Percentiles rank a stretch among this genome's conserved stretches.
These are phyloP conservation scores for Leishmania gerbilli DNA, from an alignment of 208 protist species.

Conservation along the genomic window DNA sequence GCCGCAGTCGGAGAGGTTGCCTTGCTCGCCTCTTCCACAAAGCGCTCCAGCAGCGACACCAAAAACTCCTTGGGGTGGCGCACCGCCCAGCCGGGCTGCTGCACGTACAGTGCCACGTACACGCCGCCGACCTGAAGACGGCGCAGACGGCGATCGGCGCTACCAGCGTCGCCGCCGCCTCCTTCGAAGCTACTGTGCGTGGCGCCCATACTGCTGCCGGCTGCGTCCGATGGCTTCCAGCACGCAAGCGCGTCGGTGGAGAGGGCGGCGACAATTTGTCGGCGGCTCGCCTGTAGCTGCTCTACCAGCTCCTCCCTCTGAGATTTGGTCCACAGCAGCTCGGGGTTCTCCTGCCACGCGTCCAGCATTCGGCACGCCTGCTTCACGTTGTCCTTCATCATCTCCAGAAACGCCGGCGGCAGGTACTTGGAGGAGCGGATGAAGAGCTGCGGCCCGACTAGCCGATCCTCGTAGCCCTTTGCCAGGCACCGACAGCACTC, in stretches of 20 bases:
- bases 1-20: background rate
- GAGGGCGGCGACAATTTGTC: constrained; percentile 40
- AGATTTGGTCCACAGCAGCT: constrained; percentile 92
- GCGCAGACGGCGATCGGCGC: constrained; percentile 13
- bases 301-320: constrained; percentile 57
- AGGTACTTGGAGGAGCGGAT: constrained; percentile 76
- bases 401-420: constrained; percentile 89
- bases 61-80: constrained; percentile 87
- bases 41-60: constrained; percentile 63
- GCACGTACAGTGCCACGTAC: constrained; percentile 77
- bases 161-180: background rate
- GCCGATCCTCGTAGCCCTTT: constrained; percentile 78
- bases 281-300: constrained; percentile 21
- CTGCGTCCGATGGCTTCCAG: constrained; percentile 55
- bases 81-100: constrained; percentile 80
- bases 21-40: constrained; percentile 34
- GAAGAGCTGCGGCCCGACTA: constrained; percentile 85
- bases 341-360: constrained; percentile 88
- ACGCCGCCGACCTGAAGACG: constrained; percentile 79
- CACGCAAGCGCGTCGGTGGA: constrained; percentile 32
- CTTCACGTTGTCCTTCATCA: constrained; percentile 85
- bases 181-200: background rate
- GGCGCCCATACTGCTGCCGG: background rate
- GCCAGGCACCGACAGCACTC: constrained; percentile 53
- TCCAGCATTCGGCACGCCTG: constrained; percentile 87